These are phyloP conservation scores for Metschnikowia vanudenii DNA, from an alignment of 805 yeast genomes.

Conservation along the genomic window DNA sequence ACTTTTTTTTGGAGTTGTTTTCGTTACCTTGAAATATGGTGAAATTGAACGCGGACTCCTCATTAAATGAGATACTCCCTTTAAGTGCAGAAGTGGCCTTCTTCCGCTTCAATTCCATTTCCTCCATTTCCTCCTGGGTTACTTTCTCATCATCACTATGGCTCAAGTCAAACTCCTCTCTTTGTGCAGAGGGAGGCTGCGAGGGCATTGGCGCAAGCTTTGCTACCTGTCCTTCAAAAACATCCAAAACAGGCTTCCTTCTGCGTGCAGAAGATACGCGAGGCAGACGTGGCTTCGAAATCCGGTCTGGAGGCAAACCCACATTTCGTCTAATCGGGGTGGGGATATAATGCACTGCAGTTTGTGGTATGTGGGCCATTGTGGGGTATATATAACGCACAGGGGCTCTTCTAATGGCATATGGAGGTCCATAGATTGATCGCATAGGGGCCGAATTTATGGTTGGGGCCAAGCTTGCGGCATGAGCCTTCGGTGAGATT, in stretches of 20 bases:
- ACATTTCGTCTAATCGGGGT: slow-evolving; percentile 10
- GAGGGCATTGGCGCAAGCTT: slow-evolving; percentile 49
- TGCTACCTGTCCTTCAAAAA: slow-evolving; percentile 46
- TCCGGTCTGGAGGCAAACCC: slow-evolving; percentile 7
- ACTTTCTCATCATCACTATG: slow-evolving; percentile 15
- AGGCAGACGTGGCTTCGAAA: slow-evolving; percentile 11
- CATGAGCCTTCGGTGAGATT: slow-evolving; percentile 3
- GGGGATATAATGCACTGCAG: slow-evolving; percentile 13
- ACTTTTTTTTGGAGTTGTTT: slow-evolving; percentile 31
- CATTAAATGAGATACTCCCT: slow-evolving; percentile 20
- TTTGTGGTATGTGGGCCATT: slow-evolving; percentile 11
- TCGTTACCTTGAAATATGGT: slow-evolving; percentile 18
- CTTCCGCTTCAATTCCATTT: slow-evolving; percentile 15
- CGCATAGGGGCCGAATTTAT: slow-evolving; percentile 19
- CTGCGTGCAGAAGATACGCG: slow-evolving; percentile 7
- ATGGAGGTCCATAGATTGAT: slow-evolving; percentile 7
- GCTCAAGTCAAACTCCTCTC: slow-evolving; percentile 14
- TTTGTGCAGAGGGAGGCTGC: slow-evolving; percentile 52
- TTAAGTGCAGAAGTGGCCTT: slow-evolving; percentile 7
- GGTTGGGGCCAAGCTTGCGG: slow-evolving; percentile 10
- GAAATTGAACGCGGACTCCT: slow-evolving; percentile 19
- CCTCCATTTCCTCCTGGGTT: slow-evolving; percentile 16
- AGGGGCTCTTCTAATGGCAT: slow-evolving; percentile 11
- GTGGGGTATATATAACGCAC: slow-evolving; percentile 16
- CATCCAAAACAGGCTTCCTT: slow-evolving; percentile 33